Evolutionary conservation across 2,329 filamentous ascomycete genomes (phyloP).

Genomic region (Alternaria sp.): DNA sequence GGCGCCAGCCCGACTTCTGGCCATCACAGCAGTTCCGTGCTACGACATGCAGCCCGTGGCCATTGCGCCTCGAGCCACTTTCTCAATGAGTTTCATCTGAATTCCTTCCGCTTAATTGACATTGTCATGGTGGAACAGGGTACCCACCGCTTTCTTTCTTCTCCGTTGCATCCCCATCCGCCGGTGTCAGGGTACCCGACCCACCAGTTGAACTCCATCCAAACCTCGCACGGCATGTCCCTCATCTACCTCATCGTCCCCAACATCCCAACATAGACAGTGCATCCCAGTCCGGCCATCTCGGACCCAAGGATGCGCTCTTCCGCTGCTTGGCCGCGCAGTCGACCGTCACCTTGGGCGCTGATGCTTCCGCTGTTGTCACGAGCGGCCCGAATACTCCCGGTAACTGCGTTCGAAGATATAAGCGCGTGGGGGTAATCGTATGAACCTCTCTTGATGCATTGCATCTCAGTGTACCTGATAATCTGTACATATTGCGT

Average conservation of each 20-base stretch:
- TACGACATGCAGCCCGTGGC: conserved; percentile 23
- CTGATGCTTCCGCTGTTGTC: conserved; percentile 8
- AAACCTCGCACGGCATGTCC: not conserved
- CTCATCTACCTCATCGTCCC: not conserved
- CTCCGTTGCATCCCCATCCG: not conserved
- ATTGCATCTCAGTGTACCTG: not conserved
- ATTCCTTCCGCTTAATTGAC: not conserved
- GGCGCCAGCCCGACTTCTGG: not conserved
- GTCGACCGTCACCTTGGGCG: not conserved
- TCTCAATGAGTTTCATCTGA: not conserved
- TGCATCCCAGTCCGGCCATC: conserved; percentile 55
- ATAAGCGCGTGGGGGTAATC: not conserved
- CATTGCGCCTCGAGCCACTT: conserved; percentile 11
- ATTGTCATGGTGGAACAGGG: not conserved
- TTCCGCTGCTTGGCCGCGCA: conserved; percentile 3
- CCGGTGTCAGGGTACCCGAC: not conserved
- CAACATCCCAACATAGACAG: conserved; percentile 51
- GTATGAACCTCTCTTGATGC: not conserved
- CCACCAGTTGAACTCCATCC: not conserved
- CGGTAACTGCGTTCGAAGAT: not conserved
- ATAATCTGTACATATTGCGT: not conserved
- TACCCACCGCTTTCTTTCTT: not conserved
- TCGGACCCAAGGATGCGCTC: conserved; percentile 55
- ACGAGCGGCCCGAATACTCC: conserved; percentile 4
- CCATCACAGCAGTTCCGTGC: conserved; percentile 7